Percentiles rank a stretch among this genome's conserved stretches.
phyloP scores from a whole-genome alignment of 768 basidiomycete genomes.

The Gymnopilus junonius region DNA sequence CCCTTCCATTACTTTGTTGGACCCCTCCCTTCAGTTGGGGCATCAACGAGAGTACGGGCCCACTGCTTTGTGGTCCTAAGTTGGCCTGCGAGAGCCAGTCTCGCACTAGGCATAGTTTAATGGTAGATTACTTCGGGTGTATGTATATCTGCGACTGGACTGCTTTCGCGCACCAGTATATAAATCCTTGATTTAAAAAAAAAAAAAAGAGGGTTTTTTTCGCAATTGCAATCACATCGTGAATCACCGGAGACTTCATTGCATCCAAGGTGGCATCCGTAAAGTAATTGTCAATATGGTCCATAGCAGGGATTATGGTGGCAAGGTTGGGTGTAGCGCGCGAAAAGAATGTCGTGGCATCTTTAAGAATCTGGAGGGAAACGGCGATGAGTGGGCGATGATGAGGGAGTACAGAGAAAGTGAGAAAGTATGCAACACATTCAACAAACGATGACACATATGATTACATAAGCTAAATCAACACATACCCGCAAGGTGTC shows the following conservation, averaged over 20 bases:
- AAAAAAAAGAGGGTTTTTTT: slow-evolving; percentile 27
- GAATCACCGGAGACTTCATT: slow-evolving; percentile 23
- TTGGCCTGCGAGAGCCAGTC: too few species aligned
- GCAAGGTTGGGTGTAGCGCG: slow-evolving; percentile 15
- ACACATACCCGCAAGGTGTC: background rate
- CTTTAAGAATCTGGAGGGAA: slow-evolving; percentile 16
- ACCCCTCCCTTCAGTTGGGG: too few species aligned
- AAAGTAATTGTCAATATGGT: slow-evolving; percentile 21
- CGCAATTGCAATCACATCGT: slow-evolving; percentile 18
- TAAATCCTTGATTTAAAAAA: too few species aligned
- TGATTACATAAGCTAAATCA: background rate
- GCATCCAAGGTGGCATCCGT: background rate
- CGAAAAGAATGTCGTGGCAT: slow-evolving; percentile 21
- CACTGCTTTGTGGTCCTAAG: too few species aligned
- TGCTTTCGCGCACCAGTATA: too few species aligned
- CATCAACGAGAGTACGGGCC: too few species aligned
- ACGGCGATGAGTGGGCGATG: too few species aligned
- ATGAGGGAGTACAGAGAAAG: background rate
- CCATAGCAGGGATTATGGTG: slow-evolving; percentile 20
- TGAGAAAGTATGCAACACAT: background rate
- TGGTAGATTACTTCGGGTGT: too few species aligned
- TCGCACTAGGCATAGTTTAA: too few species aligned
- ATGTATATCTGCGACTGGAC: too few species aligned
- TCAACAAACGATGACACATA: background rate
- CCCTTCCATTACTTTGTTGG: too few species aligned